Evolutionary conservation across 208 protist species (phyloP), one percentile per base, ranked within the genome.

Genomic region (Trypanosomatidae sp.): DNA sequence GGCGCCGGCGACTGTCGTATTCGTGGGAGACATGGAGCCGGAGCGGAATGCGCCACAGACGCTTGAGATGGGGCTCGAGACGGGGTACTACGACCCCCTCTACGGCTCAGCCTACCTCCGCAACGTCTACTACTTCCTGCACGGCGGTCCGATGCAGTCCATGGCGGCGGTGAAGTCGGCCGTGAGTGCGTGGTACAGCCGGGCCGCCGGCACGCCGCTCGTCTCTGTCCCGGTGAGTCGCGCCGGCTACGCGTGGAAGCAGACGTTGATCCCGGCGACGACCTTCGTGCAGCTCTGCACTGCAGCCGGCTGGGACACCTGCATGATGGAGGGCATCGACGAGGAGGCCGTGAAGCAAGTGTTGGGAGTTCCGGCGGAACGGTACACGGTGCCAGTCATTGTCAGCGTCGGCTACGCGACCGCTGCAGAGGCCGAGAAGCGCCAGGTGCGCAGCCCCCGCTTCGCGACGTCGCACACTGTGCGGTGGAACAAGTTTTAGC

Each of bases 321-420:
- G 82, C 58, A 77, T 93, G 53, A 84, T 97, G 80, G 93, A 97
- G 75, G 93, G 93, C 12, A 89, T 96, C 67, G 93, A 97, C 69
- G 91, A 96, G 53, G 84, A 75, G 13, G 73, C 86, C 6, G 87
- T 97, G 28, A 85, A 88, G 72, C 36, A 73, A 8, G 84, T 92
- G 1, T 77, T 92, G n/a, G 81, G 82, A 17, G 67, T 97, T n/a
- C 90, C 91, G 39, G 60, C 84, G 36, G 60, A 77, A 64, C 81
- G 81, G 3, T 96, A 84, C 80, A 95, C 91, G 5, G 81, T 97
- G 47, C 89, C 94, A 0, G 81, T 93, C 10, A 66, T 97, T 72
- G 71, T 97, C 8, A 86, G 84, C 47, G 84, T 97, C 1, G 94
- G 94, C 9, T 87, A 95, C 68, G 78, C 70, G 39, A 82, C 77